Evolutionary conservation across 257 asterid species (phyloP).

Genomic region (Scutellaria barbata): DNA sequence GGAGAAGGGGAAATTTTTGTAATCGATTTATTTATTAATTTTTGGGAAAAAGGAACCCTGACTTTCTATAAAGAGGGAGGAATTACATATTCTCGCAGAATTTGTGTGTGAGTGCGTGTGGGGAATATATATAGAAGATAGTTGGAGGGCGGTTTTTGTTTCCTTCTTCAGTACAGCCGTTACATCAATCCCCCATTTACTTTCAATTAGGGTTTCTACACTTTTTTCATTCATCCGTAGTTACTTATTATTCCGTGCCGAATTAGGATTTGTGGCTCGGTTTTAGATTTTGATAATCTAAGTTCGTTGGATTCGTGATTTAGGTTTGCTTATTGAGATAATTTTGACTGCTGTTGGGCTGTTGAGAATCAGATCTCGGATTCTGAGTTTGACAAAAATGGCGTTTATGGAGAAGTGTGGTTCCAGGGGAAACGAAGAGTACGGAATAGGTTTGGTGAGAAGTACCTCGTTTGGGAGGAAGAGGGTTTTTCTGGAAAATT

Average conservation of each 20-base stretch:
- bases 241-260: background rate
- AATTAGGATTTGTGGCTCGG: background rate
- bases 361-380: constrained; percentile 40
- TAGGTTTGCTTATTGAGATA: background rate
- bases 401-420: constrained; percentile 36
- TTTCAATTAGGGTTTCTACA: constrained; percentile 36
- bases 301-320: constrained; percentile 16
- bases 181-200: constrained; percentile 49
- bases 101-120: constrained; percentile 32
- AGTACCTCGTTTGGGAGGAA: constrained; percentile 72
- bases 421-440: constrained; percentile 38
- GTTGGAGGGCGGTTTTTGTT: constrained; percentile 47
- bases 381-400: constrained; percentile 34
- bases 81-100: constrained; percentile 11
- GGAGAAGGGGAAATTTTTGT: background rate
- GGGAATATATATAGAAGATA: constrained; percentile 31
- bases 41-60: background rate
- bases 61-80: constrained; percentile 14
- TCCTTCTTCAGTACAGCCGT: constrained; percentile 50
- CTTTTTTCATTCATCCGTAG: too few relatives aligned
- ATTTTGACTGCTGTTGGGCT: background rate
- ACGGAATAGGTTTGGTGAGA: constrained; percentile 54
- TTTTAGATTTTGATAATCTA: constrained; percentile 20
- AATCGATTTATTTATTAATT: background rate
- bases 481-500: constrained; percentile 49